Percentiles rank a stretch among this genome's conserved stretches.
These are phyloP conservation scores for Saccharomycopsis sp. DNA, from an alignment of 805 yeast genomes.

Conservation along the genomic window DNA sequence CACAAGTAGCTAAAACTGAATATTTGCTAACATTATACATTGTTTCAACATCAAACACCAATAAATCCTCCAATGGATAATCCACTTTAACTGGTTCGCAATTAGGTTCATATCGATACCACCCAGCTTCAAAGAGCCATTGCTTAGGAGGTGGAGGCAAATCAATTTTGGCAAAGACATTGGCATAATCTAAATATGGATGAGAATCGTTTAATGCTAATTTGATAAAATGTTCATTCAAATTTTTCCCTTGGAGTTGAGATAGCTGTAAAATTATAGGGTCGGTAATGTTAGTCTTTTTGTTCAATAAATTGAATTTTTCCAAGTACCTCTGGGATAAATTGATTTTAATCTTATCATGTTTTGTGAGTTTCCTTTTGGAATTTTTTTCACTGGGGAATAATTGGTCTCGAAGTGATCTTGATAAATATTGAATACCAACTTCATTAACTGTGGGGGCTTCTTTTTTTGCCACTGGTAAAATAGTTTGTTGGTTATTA, in stretches of 20 bases:
- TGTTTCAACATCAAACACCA: constrained; percentile 88
- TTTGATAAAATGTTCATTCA: constrained; percentile 81
- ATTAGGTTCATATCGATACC: constrained; percentile 67
- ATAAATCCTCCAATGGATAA: constrained; percentile 61
- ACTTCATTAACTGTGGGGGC: constrained; percentile 68
- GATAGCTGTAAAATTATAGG: constrained; percentile 66
- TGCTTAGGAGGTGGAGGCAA: constrained; percentile 37
- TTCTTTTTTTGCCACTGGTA: too few species aligned
- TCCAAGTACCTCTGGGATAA: constrained; percentile 56
- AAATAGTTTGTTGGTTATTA: too few species aligned
- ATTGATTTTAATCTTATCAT: constrained; percentile 34
- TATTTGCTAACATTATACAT: constrained; percentile 67
- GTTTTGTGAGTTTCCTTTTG: constrained; percentile 19
- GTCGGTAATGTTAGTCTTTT: constrained; percentile 52
- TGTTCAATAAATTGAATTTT: constrained; percentile 65
- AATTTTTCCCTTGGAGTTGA: constrained; percentile 54
- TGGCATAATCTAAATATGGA: constrained; percentile 51
- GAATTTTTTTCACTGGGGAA: constrained; percentile 37
- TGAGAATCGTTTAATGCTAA: constrained; percentile 54
- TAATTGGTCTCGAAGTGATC: constrained; percentile 48
- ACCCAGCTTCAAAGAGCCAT: constrained; percentile 66
- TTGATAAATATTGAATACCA: constrained; percentile 73
- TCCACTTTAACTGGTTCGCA: constrained; percentile 47
- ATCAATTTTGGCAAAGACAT: constrained; percentile 34
- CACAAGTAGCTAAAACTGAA: constrained; percentile 78